Conservation (phyloP, 177 flowering plant genomes). For the Telopea speciosissima region DNA sequence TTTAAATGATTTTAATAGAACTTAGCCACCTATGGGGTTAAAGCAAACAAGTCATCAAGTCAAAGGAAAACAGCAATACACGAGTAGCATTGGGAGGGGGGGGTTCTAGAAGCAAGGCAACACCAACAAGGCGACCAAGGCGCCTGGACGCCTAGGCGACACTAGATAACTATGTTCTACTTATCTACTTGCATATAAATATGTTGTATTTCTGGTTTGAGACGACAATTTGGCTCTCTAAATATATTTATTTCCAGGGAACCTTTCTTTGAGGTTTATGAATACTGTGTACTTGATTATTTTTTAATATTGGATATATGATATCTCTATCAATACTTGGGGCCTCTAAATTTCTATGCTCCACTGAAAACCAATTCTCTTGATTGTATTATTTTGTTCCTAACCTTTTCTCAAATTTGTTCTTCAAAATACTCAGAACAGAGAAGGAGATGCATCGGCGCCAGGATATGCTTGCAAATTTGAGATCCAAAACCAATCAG, state of each 20-base stretch:
- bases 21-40: no score
- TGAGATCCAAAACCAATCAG: constrained; percentile 59
- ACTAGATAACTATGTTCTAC: no score
- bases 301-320: neutral
- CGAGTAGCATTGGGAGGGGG: no score
- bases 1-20: no score
- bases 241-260: neutral
- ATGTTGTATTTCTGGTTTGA: neutral
- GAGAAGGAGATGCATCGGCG: constrained; percentile 81
- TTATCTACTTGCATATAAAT: no score
- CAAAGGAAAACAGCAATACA: no score
- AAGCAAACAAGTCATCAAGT: no score
- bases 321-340: neutral
- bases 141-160: no score
- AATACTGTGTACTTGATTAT: neutral
- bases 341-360: neutral
- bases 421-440: constrained; percentile 29
- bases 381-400: neutral
- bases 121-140: no score
- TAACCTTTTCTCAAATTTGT: neutral
- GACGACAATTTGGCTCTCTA: neutral
- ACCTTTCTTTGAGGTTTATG: neutral
- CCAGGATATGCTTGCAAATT: constrained; percentile 55
- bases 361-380: no score
- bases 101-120: no score